Conservation (phyloP, 192 early-diverging fungal species). For the Mortierella antarctica region DNA sequence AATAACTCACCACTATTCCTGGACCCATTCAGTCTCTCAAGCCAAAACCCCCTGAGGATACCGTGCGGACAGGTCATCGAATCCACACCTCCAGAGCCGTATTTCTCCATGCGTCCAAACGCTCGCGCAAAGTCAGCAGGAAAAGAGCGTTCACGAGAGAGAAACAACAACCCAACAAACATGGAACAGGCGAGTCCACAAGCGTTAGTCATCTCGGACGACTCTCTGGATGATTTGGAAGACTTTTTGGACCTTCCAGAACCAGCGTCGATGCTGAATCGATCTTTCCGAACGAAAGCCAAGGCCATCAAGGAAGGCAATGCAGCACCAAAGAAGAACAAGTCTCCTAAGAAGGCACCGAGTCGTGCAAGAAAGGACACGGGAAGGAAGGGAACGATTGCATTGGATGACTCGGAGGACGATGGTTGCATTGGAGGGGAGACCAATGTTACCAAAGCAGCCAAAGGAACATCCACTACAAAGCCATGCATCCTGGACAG, state of each 20-base stretch:
- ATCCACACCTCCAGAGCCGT: neutral
- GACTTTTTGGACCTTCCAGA: conserved; percentile 36
- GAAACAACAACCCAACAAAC: neutral
- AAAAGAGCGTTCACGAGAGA: neutral
- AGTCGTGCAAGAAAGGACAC: too few relatives aligned
- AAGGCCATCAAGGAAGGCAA: neutral
- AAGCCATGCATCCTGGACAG: conserved; percentile 10
- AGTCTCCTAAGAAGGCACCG: neutral
- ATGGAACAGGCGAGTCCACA: neutral
- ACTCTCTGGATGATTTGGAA: conserved; percentile 23
- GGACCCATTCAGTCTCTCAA: conserved; percentile 6
- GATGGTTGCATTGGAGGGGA: neutral
- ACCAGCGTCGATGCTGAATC: conserved; percentile 39
- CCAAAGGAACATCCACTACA: neutral
- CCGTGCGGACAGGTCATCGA: conserved; percentile 28
- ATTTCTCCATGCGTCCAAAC: neutral
- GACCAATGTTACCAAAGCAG: neutral
- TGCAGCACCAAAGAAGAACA: neutral
- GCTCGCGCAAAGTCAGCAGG: neutral
- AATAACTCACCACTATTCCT: neutral
- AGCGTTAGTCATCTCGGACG: neutral
- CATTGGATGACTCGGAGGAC: conserved; percentile 35
- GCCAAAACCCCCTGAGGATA: conserved; percentile 42
- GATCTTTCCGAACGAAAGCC: conserved; percentile 5
- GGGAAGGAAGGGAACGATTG: neutral